Base-by-base conservation (phyloP, 176 grass and related monocot genomes). In the Otatea glauca region DNA sequence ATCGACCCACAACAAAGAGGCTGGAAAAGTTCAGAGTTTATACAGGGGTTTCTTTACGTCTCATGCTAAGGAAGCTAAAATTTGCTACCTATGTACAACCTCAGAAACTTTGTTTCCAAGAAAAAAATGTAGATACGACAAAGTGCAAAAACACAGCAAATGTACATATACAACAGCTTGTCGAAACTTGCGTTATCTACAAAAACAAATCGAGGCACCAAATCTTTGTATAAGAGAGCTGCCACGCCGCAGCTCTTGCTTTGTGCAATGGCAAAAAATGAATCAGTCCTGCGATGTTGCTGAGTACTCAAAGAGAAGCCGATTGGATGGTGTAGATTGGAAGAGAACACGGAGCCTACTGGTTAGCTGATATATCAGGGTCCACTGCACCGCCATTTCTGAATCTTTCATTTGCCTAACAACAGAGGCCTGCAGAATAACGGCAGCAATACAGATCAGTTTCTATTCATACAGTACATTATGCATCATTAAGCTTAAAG, bases 401-500 rank as follows among this genome's bases (percentile, higher is more conserved):
- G 96, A 96, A 87, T 99, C 93, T 90, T 99, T 99, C 96, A 99
- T 99, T 69, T 99, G 93, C 87, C 96, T 92, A 21, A 99, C 96
- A 32, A 99, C 91, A 74, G 96, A 99, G 17, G 93, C 96, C 96
- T 99, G 88, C 60, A 92, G 72, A 83, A 72, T 0, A 5, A 86
- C 0, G 27, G 42, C 16, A 76, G 34, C 18, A 50, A 27, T 79
- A 70, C 21, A 70, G 7, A 41, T 80, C 13, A 70, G 10, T 44
- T 64, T 79, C 4, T 83, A 68, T 77, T 25, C 0, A 0, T 78
- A 51, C 21, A 55, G 4, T 29, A 77, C 41, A 77, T 60, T 27
- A 72, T 39, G 29, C 11, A 23, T 42, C 42, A 75, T 83, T 69
- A 41, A 7, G 68, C 70, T 79, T 56, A 68, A 70, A 79, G n/a